Base-by-base conservation (phyloP, 2,329 filamentous ascomycete species). In the Penicillium sp. region DNA sequence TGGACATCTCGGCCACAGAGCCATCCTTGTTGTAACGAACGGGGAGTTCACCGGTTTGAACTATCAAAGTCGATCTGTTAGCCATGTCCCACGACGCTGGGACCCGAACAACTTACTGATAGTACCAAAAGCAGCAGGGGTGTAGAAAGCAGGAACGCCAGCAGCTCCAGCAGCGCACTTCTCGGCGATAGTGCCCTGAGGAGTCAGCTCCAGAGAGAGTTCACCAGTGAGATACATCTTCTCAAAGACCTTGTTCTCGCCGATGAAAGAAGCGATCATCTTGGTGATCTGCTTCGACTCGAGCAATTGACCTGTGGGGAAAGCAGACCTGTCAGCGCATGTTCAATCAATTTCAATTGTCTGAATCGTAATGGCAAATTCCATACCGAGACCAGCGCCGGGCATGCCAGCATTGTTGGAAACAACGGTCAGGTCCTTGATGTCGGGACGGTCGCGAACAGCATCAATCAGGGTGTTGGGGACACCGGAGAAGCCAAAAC, bases 161-260 rank as follows among this genome's bases (percentile, higher is more conserved):
- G 89, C 89, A 51, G 90, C 91, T 60, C 89, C 90, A 39, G 89
- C 86, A 50, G 90, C 83, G 73, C 90, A 91, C 62, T 91, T 84
- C 76, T 96, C 91, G 34, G 90, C 91, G 47, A 96, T 82, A 16
- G 90, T 95, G 58, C 91, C 91, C 74, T 95, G 91, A 1, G 91
- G 91, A 23, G 89, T 93, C 59, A 96, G 83, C 76, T 96, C 91
- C 48, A 96, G 83, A 70, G 92, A 87, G 51, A 95, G 83, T 69
- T 94, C 81, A 56, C 91, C 91, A 6, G 81, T 87, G 47, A 95
- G 79, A 72, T 95, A 96, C 85, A 92, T 92, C 67, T 82, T 81
- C 77, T 95, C 91, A 57, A 96, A 89, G 9, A 87, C 87, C 78
- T 94, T 92, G 74, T 93, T 93, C 64, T 86, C 84, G 36, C 89